These are phyloP conservation scores for Blastosporella zonata DNA, from an alignment of 1,284 basidiomycete species.

Conservation along the genomic window DNA sequence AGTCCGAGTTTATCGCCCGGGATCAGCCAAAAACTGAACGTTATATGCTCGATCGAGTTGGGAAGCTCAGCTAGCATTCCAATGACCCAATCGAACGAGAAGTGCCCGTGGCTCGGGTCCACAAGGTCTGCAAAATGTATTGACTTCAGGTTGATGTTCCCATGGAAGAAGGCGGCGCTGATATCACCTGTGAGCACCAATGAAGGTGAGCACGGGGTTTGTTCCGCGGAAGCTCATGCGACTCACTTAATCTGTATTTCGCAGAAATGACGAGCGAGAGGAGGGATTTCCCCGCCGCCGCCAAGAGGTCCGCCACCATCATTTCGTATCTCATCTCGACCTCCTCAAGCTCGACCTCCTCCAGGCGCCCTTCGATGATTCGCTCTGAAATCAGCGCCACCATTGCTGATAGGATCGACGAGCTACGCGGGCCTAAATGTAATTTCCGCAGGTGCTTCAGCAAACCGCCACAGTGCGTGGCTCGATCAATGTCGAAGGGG, in stretches of 20 bases:
- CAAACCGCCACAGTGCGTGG: neutral
- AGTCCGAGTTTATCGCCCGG: slow-evolving; percentile 15
- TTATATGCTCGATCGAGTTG: slow-evolving; percentile 1
- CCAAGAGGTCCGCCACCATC: slow-evolving; percentile 3
- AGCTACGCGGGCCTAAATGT: slow-evolving; percentile 9
- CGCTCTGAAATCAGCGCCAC: slow-evolving; percentile 7
- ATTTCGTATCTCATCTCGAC: slow-evolving; percentile 5
- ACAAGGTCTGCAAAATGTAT: slow-evolving; percentile 16
- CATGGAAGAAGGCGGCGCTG: neutral
- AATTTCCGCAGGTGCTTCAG: slow-evolving; percentile 11
- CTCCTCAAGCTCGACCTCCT: slow-evolving; percentile 9
- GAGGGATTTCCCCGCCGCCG: slow-evolving; percentile 3
- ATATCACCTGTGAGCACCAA: neutral
- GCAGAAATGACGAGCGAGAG: slow-evolving; percentile 13
- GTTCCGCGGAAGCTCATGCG: no score
- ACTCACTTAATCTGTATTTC: slow-evolving; percentile 10
- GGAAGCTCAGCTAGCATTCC: slow-evolving; percentile 10
- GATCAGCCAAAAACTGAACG: slow-evolving; percentile 16
- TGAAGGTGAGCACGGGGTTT: neutral
- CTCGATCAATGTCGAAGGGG: slow-evolving; percentile 1
- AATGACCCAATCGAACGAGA: slow-evolving; percentile 15
- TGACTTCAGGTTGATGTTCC: slow-evolving; percentile 8
- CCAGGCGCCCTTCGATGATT: slow-evolving; percentile 4
- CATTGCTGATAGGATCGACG: slow-evolving; percentile 4
- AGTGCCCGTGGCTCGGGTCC: slow-evolving; percentile 10